Conservation (phyloP, 148 eudicot species). For the Rhododendron ovatum region DNA sequence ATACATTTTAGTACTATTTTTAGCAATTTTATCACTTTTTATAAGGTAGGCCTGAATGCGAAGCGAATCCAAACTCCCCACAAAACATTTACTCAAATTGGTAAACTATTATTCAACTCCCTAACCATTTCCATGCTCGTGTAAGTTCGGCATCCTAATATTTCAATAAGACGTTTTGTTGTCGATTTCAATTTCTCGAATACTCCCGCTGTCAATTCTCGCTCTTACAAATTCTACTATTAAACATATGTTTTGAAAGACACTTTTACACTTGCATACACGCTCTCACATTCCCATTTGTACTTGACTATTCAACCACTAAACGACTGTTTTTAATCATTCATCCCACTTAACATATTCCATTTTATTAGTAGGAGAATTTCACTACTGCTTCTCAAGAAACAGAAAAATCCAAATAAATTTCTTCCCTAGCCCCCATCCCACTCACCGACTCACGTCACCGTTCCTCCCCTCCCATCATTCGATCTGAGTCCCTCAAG, state of each 20-base stretch:
- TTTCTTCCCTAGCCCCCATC: not conserved
- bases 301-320: not conserved
- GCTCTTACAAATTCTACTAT: no score
- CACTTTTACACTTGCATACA: no score
- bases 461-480: slow-evolving; percentile 15
- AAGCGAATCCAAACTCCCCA: not conserved
- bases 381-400: not conserved
- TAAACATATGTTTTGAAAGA: no score
- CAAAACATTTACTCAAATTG: not conserved
- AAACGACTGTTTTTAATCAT: not conserved
- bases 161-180: not conserved
- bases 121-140: not conserved
- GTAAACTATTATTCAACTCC: no score
- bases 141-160: not conserved
- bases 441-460: not conserved
- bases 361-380: no score
- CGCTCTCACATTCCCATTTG: no score
- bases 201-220: no score
- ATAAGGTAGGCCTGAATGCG: not conserved
- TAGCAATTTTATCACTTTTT: no score
- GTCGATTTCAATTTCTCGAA: not conserved
- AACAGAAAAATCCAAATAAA: not conserved
- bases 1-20: no score
- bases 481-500: slow-evolving; percentile 32
- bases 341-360: not conserved